phyloP scores from a whole-genome alignment of 495 filamentous ascomycete species.

The Hypoxylon lenormandii region DNA sequence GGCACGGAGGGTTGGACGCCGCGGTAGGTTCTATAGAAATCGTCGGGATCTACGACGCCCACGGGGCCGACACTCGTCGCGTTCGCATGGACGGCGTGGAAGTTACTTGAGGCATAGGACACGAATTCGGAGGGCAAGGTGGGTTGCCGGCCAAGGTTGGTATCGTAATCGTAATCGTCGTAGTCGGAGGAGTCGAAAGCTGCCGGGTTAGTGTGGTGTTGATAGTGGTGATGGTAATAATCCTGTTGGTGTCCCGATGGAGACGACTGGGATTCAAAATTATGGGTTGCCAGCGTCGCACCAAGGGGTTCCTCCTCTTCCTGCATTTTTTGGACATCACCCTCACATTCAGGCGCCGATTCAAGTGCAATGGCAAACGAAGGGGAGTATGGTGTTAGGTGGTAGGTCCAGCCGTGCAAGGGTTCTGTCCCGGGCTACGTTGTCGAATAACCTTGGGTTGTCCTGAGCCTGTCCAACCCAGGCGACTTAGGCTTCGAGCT shows the following conservation, averaged over 20 bases:
- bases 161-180: constrained; percentile 37
- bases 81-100: constrained; percentile 54
- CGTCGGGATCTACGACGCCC: constrained; percentile 60
- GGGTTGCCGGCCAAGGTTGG: constrained; percentile 22
- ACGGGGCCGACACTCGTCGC: constrained; percentile 53
- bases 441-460: constrained; percentile 47
- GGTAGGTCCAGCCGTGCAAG: constrained; percentile 46
- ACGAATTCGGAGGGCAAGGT: constrained; percentile 44
- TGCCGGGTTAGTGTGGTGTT: constrained; percentile 34
- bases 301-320: constrained; percentile 54
- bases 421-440: constrained; percentile 44
- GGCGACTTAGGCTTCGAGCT: constrained; percentile 41
- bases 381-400: constrained; percentile 5
- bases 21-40: constrained; percentile 66
- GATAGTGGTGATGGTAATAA: constrained; percentile 44
- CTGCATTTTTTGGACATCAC: constrained; percentile 50
- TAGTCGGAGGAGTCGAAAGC: constrained; percentile 39
- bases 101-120: constrained; percentile 56
- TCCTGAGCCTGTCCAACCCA: constrained; percentile 30
- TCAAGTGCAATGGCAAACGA: constrained; percentile 17
- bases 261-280: constrained; percentile 49
- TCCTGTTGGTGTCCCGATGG: constrained; percentile 42
- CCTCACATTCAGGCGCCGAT: constrained; percentile 46
- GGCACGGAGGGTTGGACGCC: constrained; percentile 47
- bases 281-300: constrained; percentile 51